Conservation (phyloP, 257 asterid species). For the Primulina eburnea region DNA sequence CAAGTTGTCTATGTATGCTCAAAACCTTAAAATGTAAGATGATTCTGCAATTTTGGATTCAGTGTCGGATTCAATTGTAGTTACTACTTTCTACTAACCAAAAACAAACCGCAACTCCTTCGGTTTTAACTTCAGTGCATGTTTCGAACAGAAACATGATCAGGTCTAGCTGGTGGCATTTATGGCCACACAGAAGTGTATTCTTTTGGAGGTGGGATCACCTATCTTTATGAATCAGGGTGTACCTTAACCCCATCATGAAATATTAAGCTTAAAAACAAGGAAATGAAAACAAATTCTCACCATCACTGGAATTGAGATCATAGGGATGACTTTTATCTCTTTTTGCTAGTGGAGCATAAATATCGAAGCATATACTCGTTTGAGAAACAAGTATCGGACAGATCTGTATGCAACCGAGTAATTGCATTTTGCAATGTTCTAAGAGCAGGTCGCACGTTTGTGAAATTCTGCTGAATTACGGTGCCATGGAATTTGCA, state of each 20-base stretch:
- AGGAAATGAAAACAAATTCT: slow-evolving; percentile 10
- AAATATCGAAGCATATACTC: slow-evolving; percentile 83
- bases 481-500: slow-evolving; percentile 68
- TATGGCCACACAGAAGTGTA: background rate
- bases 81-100: too few relatives aligned
- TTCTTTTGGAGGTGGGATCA: background rate
- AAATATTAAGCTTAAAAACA: too few relatives aligned
- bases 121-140: background rate
- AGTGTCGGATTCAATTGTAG: background rate
- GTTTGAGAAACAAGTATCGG: slow-evolving; percentile 83
- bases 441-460: slow-evolving; percentile 78
- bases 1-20: background rate
- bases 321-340: slow-evolving; percentile 25
- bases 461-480: slow-evolving; percentile 80
- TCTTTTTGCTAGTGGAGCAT: slow-evolving; percentile 51
- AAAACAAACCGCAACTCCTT: too few relatives aligned
- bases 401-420: slow-evolving; percentile 85
- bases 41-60: background rate
- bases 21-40: too few relatives aligned
- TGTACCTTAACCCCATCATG: background rate
- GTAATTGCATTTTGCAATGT: slow-evolving; percentile 82
- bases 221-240: background rate
- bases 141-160: background rate
- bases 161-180: background rate
- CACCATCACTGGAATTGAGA: slow-evolving; percentile 17